phyloP scores from a whole-genome alignment of 495 filamentous ascomycete genomes.

The Xylaria acuta region DNA sequence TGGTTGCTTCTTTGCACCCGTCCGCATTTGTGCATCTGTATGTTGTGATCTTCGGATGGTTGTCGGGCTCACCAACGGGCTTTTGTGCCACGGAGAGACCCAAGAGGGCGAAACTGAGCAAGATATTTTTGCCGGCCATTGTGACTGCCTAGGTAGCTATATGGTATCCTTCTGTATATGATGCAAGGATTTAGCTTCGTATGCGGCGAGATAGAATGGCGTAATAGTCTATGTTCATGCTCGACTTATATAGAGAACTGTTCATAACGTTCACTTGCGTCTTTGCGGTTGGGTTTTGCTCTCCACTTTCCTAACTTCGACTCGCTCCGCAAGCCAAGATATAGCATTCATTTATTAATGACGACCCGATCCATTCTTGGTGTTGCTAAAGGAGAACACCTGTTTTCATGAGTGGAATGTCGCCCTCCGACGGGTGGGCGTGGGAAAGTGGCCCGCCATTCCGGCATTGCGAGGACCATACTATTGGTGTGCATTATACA shows the following conservation, averaged over 20 bases:
- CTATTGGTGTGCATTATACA: not conserved
- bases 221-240: not conserved
- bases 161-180: not conserved
- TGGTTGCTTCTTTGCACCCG: conserved; percentile 54
- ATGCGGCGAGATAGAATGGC: conserved; percentile 8
- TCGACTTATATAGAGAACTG: conserved; percentile 21
- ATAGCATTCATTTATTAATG: conserved; percentile 12
- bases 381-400: not conserved
- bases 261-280: not conserved
- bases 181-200: not conserved
- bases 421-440: conserved; percentile 13
- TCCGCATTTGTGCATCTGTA: conserved; percentile 55
- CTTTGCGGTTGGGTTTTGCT: not conserved
- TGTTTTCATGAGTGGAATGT: conserved; percentile 21
- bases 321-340: conserved; percentile 24
- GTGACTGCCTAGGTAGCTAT: conserved; percentile 8
- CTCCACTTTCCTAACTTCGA: conserved; percentile 24
- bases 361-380: not conserved
- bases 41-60: conserved; percentile 56
- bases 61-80: conserved; percentile 48
- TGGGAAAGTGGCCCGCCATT: conserved; percentile 26
- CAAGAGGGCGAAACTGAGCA: conserved; percentile 33
- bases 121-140: conserved; percentile 37
- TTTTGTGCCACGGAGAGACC: conserved; percentile 37
- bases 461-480: conserved; percentile 7